These are phyloP conservation scores for Capronia epimyces DNA, from an alignment of 2,329 filamentous ascomycete species.

Conservation along the genomic window DNA sequence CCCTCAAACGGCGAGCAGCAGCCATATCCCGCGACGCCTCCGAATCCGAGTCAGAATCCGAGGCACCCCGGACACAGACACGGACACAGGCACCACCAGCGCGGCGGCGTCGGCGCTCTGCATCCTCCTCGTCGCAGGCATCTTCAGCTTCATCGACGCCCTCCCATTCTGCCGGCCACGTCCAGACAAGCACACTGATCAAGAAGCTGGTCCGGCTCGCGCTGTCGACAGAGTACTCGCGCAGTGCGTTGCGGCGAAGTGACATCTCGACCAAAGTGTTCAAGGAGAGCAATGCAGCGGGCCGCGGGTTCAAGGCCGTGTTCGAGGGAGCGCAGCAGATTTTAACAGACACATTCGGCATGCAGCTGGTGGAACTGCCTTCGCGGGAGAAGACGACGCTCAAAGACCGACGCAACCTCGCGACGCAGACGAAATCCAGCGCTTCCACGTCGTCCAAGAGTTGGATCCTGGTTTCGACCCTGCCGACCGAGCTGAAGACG, in stretches of 20 bases:
- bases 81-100: background rate
- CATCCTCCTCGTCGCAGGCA: slow-evolving; percentile 8
- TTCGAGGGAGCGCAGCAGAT: slow-evolving; percentile 72
- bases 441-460: slow-evolving; percentile 54
- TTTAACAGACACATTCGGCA: slow-evolving; percentile 72
- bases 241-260: slow-evolving; percentile 52
- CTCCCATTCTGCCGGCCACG: slow-evolving; percentile 2
- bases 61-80: background rate
- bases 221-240: slow-evolving; percentile 55
- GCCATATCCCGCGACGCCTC: slow-evolving; percentile 23
- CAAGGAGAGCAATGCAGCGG: slow-evolving; percentile 43
- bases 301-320: slow-evolving; percentile 67
- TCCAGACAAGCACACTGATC: slow-evolving; percentile 42
- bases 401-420: slow-evolving; percentile 32
- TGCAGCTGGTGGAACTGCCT: slow-evolving; percentile 83
- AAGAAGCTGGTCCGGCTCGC: slow-evolving; percentile 60
- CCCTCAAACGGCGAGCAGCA: slow-evolving; percentile 21
- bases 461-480: slow-evolving; percentile 70
- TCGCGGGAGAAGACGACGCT: slow-evolving; percentile 73
- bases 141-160: slow-evolving; percentile 10
- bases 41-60: slow-evolving; percentile 16
- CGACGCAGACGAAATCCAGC: slow-evolving; percentile 43
- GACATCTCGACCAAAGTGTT: slow-evolving; percentile 64
- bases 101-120: slow-evolving; percentile 16
- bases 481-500: slow-evolving; percentile 62